Evolutionary conservation across 176 grass and related monocot genomes (phyloP).

Genomic region (Triticum monococcum): DNA sequence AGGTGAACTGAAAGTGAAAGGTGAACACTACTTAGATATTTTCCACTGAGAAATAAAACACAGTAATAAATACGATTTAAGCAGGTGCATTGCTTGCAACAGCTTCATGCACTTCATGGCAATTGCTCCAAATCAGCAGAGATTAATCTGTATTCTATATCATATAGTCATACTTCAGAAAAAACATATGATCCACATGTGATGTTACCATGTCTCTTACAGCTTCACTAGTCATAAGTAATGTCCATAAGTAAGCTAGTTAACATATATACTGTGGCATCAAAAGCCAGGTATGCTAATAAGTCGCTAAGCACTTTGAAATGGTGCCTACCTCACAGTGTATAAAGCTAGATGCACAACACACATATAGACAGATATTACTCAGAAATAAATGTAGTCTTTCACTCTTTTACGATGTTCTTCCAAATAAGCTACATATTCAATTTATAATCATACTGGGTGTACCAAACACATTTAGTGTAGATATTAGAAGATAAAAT

Average conservation of each 20-base stretch:
- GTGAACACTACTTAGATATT: background rate
- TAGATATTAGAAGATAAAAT: slow-evolving; percentile 13
- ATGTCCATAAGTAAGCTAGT: background rate
- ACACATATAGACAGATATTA: background rate
- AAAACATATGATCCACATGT: background rate
- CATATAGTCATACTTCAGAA: background rate
- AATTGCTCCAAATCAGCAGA: background rate
- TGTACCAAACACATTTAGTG: background rate
- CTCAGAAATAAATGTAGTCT: background rate
- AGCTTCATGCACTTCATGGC: background rate
- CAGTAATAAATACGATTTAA: background rate
- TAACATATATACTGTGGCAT: background rate
- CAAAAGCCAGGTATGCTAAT: background rate
- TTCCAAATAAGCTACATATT: background rate
- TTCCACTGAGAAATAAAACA: slow-evolving; percentile 12
- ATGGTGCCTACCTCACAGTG: background rate
- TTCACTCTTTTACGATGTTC: background rate
- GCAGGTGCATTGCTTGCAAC: background rate
- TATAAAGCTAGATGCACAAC: background rate
- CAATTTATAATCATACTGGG: background rate
- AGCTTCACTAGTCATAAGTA: background rate
- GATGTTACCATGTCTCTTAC: background rate
- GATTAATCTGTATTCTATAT: background rate
- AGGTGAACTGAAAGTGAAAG: slow-evolving; percentile 35
- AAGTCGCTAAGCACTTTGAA: background rate